These are phyloP conservation scores for Podospora sp. DNA, from an alignment of 495 filamentous ascomycete species.

Conservation along the genomic window DNA sequence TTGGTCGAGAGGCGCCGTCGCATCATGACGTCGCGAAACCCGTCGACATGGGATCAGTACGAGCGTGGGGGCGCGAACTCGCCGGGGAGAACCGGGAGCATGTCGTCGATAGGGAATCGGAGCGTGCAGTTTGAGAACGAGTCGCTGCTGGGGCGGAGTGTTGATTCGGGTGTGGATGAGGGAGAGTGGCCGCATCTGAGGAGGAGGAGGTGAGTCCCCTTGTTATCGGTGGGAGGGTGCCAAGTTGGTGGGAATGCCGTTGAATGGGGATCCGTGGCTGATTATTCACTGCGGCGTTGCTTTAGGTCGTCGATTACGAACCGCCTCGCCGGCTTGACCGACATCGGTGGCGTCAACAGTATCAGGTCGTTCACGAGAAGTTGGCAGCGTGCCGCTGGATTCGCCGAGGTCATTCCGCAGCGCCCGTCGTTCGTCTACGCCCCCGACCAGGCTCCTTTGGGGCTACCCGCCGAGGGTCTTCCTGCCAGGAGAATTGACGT, in stretches of 20 bases:
- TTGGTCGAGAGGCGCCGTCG: not conserved
- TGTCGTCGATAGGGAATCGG: slow-evolving; percentile 38
- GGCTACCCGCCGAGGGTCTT: slow-evolving; percentile 33
- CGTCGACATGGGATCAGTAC: slow-evolving; percentile 58
- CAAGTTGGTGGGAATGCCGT: not conserved
- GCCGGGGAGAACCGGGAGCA: slow-evolving; percentile 40
- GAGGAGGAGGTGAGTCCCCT: slow-evolving; percentile 38
- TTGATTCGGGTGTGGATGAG: slow-evolving; percentile 30
- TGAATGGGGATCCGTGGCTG: not conserved
- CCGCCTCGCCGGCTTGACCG: slow-evolving; percentile 65
- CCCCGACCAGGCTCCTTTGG: slow-evolving; percentile 46
- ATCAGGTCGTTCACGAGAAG: slow-evolving; percentile 92
- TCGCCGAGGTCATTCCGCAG: slow-evolving; percentile 79
- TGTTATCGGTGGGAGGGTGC: not conserved
- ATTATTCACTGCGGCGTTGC: not conserved
- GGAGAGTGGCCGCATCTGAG: slow-evolving; percentile 40
- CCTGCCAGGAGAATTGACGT: slow-evolving; percentile 40
- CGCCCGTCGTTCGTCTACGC: slow-evolving; percentile 69
- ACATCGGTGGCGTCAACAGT: slow-evolving; percentile 89
- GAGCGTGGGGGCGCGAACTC: slow-evolving; percentile 34
- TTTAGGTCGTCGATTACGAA: slow-evolving; percentile 73
- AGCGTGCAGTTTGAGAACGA: slow-evolving; percentile 44
- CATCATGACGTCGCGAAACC: slow-evolving; percentile 44
- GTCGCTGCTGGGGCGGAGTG: slow-evolving; percentile 43
- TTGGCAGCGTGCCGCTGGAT: slow-evolving; percentile 90